A percentile compares a stretch with the other conserved stretches of the same genome.
Evolutionary conservation across 768 basidiomycete species (phyloP).

Genomic region (Saitozyma podzolica): DNA sequence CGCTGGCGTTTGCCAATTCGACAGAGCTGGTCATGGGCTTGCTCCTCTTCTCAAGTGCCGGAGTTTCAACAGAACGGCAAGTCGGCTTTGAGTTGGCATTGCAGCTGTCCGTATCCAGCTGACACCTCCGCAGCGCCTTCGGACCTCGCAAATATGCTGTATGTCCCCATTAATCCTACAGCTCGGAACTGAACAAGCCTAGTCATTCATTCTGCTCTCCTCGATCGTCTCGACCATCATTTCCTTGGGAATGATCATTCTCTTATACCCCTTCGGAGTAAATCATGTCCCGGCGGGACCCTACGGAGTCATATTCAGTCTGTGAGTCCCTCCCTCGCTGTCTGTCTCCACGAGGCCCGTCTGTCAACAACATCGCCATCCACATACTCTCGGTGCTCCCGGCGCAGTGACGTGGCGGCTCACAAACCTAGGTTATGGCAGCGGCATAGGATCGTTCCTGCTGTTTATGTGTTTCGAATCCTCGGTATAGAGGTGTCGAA

Average conservation of each 20-base stretch:
- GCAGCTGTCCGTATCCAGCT: not conserved
- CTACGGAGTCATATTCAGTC: constrained; percentile 66
- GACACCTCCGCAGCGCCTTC: constrained; percentile 59
- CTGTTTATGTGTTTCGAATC: constrained; percentile 71
- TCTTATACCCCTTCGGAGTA: constrained; percentile 67
- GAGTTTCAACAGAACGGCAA: constrained; percentile 69
- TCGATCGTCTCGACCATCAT: constrained; percentile 66
- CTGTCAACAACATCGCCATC: constrained; percentile 6
- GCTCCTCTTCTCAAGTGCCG: constrained; percentile 70
- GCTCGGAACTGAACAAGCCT: constrained; percentile 5
- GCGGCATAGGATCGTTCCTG: constrained; percentile 73
- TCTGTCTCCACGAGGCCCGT: not conserved
- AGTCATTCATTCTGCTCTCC: constrained; percentile 79
- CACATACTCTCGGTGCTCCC: not conserved
- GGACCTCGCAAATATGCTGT: constrained; percentile 87
- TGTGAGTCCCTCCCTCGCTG: constrained; percentile 31
- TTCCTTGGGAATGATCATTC: constrained; percentile 66
- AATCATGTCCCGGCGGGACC: constrained; percentile 77
- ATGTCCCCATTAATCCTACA: constrained; percentile 42
- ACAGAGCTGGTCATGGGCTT: constrained; percentile 79
- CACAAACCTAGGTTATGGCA: constrained; percentile 67
- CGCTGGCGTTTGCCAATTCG: constrained; percentile 76
- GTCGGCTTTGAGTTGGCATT: not conserved
- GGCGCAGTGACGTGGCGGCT: too few species aligned
- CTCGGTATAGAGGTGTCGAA: constrained; percentile 73